Base-by-base conservation (phyloP, 2,329 filamentous ascomycete genomes). In the Chalaropsis thielavioides region DNA sequence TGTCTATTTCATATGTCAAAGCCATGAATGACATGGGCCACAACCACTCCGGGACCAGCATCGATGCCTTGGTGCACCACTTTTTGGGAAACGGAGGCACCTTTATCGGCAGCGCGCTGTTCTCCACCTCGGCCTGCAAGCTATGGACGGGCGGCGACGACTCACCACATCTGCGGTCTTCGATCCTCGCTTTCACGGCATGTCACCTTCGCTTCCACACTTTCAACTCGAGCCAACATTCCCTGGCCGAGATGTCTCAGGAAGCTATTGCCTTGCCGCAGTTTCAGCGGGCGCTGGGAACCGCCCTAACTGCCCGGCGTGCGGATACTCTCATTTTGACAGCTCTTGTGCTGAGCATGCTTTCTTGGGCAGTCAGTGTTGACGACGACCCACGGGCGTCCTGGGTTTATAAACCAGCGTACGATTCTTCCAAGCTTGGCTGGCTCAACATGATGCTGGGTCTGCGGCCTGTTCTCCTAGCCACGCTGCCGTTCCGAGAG, bases 401-500 rank as follows among this genome's bases (percentile, higher is more conserved):
- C 1, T 71, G 69, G 69, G 69, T 70, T 15, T 70, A 69, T 49
- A 63, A 61, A 17, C 10, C 63, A 10, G 27, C 66, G 43, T 10
- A 65, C 11, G 68, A 67, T 1, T 49, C 58, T 1, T 65, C 64
- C 13, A 66, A 69, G 3, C 67, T 71, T 17, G 66, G 67, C 7
- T 72, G 70, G 70, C 67, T 72, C 17, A 68, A 68, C 22, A 63
- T 72, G 49, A 68, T 68, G 66, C 67, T 70, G 63, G 70, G 70
- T 10, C 62, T 72, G 2, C 68, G 68, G 58, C 68, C 69, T 10
- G 65, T 72, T 15, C 56, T 71, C 13, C 41, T 67, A 17, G 68
- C 68, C 2, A 70, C 70, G 1, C 63, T 64, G 22, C 43, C 63
- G 3, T 71, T 69, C 31, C 65, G 67, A 19, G 62, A 67, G 4